These are phyloP conservation scores for Diospyros kaki DNA, from an alignment of 148 eudicot species.

Conservation along the genomic window DNA sequence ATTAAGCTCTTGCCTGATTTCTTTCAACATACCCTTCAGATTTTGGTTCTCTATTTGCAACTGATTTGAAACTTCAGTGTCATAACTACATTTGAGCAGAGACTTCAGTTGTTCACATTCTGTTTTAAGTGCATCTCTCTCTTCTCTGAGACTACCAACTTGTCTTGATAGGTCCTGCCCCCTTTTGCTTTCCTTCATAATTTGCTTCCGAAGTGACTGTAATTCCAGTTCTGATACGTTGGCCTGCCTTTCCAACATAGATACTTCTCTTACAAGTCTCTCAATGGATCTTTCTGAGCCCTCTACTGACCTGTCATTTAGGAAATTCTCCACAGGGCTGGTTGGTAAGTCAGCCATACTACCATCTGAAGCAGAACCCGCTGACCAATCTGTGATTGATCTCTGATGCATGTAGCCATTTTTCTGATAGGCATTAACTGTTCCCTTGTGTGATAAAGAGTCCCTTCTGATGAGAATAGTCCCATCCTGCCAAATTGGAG, in stretches of 20 bases:
- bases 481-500: conserved; percentile 14
- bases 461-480: conserved; percentile 12
- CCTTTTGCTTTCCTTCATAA: conserved; percentile 67
- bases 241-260: conserved; percentile 58
- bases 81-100: conserved; percentile 13
- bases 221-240: conserved; percentile 77
- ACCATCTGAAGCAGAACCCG: conserved; percentile 39
- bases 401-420: conserved; percentile 19
- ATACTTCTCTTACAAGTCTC: conserved; percentile 42
- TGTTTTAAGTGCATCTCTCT: conserved; percentile 49
- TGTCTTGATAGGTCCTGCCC: conserved; percentile 63
- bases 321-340: conserved; percentile 26
- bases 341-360: conserved; percentile 30
- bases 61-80: conserved; percentile 26
- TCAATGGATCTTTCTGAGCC: conserved; percentile 38
- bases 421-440: conserved; percentile 6
- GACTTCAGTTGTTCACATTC: conserved; percentile 52
- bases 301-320: conserved; percentile 30
- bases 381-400: conserved; percentile 41
- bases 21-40: conserved; percentile 32
- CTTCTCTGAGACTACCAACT: conserved; percentile 51
- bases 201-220: conserved; percentile 75
- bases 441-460: conserved; percentile 20
- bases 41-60: conserved; percentile 25
- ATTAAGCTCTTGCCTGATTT: conserved; percentile 39